Conservation (phyloP, 2,329 filamentous ascomycete genomes). For the Macrophomina phaseolina region DNA sequence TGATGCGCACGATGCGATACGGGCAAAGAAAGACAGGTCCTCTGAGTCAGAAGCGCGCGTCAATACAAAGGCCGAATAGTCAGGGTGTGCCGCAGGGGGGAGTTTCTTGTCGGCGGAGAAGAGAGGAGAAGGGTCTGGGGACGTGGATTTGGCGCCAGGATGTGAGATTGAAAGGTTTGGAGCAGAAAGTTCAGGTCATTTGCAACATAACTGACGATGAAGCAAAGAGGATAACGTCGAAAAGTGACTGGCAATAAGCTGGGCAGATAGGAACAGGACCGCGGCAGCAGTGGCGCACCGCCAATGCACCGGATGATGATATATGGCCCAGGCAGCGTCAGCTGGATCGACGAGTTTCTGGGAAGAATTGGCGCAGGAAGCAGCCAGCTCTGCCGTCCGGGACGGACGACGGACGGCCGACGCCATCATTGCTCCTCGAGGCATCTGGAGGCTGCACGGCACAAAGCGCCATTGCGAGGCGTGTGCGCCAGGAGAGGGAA, state of each 20-base stretch:
- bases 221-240: background rate
- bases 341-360: background rate
- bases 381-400: background rate
- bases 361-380: background rate
- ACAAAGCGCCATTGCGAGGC: slow-evolving; percentile 1
- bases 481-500: slow-evolving; percentile 5
- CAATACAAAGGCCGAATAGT: background rate
- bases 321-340: background rate
- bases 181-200: background rate
- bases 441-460: background rate
- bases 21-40: background rate
- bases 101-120: background rate
- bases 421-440: background rate
- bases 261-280: background rate
- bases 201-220: background rate
- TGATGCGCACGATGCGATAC: background rate
- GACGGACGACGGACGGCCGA: background rate
- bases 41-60: background rate
- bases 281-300: background rate
- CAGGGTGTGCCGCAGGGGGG: background rate
- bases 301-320: background rate
- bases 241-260: background rate
- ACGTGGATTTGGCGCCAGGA: background rate
- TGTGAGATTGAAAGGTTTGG: background rate
- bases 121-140: background rate